Base-by-base conservation (phyloP, 1,284 basidiomycete species). In the Cutaneotrichosporon arboriforme region DNA sequence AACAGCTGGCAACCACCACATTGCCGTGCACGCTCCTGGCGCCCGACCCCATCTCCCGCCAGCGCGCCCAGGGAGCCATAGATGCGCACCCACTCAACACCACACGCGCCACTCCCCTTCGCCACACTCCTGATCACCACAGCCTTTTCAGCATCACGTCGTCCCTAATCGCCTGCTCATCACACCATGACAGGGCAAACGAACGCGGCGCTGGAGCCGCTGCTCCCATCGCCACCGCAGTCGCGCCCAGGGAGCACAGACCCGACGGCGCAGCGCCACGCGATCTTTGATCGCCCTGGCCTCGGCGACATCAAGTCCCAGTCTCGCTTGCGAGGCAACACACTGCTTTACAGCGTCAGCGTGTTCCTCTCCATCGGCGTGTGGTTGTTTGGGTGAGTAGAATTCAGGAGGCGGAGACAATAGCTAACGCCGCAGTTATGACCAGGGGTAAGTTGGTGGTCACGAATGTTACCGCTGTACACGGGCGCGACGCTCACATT, bases 361-460 rank as follows among this genome's bases (percentile, higher is more conserved):
- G 58, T 60, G 33, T 70, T 66, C 46, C 57, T 64, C 43, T 64
- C 61, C 60, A 60, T 72, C 84, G 88, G 71, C 36, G 74, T 75
- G 47, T 75, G 77, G 70, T 65, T 77, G 42, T 92, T 91, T 74
- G 90, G 90, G 71, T 76, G 50, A 54, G 73, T 66, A 26, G 17
- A 5, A 3, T 15, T 26, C 8, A 14, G 21, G 37, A 21, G 37
- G 17, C 21, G n/a, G n/a, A 17, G 33, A 40, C 26, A 22, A 7
- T n/a, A 15, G 49, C 59, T 57, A 37, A 57, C 53, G 10, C 13
- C 20, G n/a, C 57, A 73, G 70, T 58, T 91, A 90, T 81, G 89
- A 92, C 74, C 90, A 93, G 81, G 90, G 90, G 89, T 90, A 69
- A 59, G 77, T 60, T 31, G 15, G 22, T 22, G 15, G 22, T 7